Base-by-base conservation (phyloP, 1,284 basidiomycete genomes). In the Trichosporon coremiiforme region DNA sequence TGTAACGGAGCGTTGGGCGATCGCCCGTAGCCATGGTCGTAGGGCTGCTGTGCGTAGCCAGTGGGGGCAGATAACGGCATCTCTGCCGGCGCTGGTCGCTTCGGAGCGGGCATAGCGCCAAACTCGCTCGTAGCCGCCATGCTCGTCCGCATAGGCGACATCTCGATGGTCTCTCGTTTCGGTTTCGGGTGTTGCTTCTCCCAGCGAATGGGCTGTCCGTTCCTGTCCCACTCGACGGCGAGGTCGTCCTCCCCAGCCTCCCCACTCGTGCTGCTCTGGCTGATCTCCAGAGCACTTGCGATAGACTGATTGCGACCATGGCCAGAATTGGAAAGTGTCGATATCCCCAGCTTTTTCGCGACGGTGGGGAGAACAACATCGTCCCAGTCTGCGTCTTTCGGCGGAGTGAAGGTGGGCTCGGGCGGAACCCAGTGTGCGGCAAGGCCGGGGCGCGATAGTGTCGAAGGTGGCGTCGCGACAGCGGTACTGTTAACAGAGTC, bases 281-380 rank as follows among this genome's bases (percentile, higher is more conserved):
- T 64, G 20, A 50, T 50, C 50, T 22, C 65, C 15, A 25, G 17
- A 4, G 33, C 64, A 20, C 65, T 38, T 3, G 47, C 5, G 13
- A 64, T 25, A 1, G 45, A 22, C n/a, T 67, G 38, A 60, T 35
- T 67, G 66, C 17, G 10, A 2, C 36, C 53, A 36, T 60, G 22
- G 0, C 63, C 67, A 1, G 29, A n/a, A 31, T 33, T 62, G 17
- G 57, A 62, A 7, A 62, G 17, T n/a, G 57, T 62, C 10, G 64
- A 20, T n/a, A 77, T 75, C 2, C 91, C 92, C 77, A 90, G 90
- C 85, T 93, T 93, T 71, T 91, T 87, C 17, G 93, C 92, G 4
- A 95, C 90, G 3, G 90, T 91, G 10, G 89, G 89, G 10, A 90
- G 80, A 2, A 90, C 87, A 29, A 90, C 81, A 36, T 84, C 83